Conservation (phyloP, 139 green algal genomes). For the Volvox reticuliferus region DNA sequence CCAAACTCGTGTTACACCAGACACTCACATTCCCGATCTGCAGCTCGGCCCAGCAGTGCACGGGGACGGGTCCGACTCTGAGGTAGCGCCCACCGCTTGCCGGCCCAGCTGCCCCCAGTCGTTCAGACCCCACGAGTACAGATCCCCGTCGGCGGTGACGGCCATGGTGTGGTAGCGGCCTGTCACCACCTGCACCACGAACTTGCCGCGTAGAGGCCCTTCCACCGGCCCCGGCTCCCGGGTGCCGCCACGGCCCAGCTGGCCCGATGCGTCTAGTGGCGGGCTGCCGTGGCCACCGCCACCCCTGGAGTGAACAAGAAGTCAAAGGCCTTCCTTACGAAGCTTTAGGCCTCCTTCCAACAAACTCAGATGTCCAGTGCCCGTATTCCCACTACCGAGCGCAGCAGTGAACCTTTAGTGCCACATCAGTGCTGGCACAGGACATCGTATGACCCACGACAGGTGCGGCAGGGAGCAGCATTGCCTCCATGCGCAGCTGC, state of each 20-base stretch:
- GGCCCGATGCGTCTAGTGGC: slow-evolving; percentile 65
- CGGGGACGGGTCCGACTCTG: slow-evolving; percentile 10
- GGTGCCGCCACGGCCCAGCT: slow-evolving; percentile 65
- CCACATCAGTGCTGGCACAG: too few species aligned
- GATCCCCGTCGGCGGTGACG: slow-evolving; percentile 55
- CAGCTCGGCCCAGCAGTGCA: slow-evolving; percentile 44
- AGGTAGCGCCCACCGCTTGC: background rate
- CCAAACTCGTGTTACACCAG: background rate
- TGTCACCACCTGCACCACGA: slow-evolving; percentile 38
- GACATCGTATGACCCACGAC: too few species aligned
- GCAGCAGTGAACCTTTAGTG: too few species aligned
- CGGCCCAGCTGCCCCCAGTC: slow-evolving; percentile 80
- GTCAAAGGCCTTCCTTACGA: too few species aligned
- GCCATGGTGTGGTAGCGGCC: slow-evolving; percentile 70
- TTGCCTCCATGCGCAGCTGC: too few species aligned
- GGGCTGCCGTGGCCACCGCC: slow-evolving; percentile 73
- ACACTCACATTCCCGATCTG: slow-evolving; percentile 30
- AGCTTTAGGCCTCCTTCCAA: too few species aligned
- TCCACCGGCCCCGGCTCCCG: slow-evolving; percentile 18
- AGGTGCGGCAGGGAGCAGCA: too few species aligned
- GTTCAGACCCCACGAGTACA: slow-evolving; percentile 79
- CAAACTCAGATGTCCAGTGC: too few species aligned
- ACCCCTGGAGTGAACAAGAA: slow-evolving; percentile 34
- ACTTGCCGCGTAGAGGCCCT: background rate
- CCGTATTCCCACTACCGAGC: too few species aligned